Conservation (phyloP, 208 protist species). For the Trypanosoma grayi region DNA sequence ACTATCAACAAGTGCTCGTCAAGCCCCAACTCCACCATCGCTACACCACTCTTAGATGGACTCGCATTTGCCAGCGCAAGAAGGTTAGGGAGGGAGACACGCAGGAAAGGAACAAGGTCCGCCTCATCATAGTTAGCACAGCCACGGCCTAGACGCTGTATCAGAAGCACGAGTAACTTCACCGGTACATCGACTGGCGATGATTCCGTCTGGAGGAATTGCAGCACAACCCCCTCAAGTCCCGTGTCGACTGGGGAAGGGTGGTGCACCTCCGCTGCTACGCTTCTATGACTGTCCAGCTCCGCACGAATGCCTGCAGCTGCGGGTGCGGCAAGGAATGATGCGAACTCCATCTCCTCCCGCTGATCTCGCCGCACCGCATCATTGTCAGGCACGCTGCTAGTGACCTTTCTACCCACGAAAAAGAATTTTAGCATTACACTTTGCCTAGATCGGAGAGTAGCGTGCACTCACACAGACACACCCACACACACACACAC, state of each 20-base stretch:
- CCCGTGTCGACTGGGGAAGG: slow-evolving; percentile 10
- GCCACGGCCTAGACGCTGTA: slow-evolving; percentile 19
- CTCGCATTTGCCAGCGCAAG: background rate
- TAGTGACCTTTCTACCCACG: background rate
- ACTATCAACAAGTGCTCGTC: slow-evolving; percentile 21
- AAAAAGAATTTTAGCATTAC: slow-evolving; percentile 17
- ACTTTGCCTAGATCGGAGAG: no score
- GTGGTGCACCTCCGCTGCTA: background rate
- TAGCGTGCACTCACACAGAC: no score
- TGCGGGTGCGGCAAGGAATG: slow-evolving; percentile 11
- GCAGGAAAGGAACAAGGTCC: slow-evolving; percentile 13
- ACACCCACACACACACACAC: background rate
- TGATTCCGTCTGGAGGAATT: background rate
- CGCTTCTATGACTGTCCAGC: slow-evolving; percentile 3
- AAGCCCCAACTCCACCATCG: slow-evolving; percentile 18
- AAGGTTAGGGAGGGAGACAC: slow-evolving; percentile 1
- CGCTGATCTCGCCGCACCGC: background rate
- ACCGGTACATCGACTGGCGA: background rate
- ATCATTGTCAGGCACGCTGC: background rate
- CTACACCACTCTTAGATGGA: background rate
- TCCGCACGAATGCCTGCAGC: background rate
- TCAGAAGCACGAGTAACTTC: slow-evolving; percentile 15
- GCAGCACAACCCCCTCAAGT: slow-evolving; percentile 16
- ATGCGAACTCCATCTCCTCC: background rate
- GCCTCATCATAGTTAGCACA: slow-evolving; percentile 5